Percentiles rank a stretch among this genome's conserved stretches.
phyloP scores from a whole-genome alignment of 139 green algal species.

The Pleodorina starrii region DNA sequence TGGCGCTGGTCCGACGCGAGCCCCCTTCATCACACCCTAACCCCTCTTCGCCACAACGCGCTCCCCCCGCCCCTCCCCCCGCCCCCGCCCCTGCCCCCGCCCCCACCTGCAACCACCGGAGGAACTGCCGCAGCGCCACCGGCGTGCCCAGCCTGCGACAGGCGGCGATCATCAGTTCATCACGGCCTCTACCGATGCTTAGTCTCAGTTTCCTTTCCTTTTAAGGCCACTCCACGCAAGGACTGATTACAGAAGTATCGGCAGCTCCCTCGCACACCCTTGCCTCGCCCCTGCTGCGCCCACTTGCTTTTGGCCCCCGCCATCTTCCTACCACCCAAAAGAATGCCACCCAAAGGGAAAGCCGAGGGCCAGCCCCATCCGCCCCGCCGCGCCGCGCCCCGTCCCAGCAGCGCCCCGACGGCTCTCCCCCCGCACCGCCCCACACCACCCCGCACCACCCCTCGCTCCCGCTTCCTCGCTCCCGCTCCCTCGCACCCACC shows the following conservation, averaged over 20 bases:
- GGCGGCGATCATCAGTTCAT: no score
- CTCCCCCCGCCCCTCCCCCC: not conserved
- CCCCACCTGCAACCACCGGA: slow-evolving; percentile 73
- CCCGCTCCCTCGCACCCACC: slow-evolving; percentile 49
- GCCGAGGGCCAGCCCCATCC: not conserved
- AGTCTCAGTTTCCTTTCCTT: no score
- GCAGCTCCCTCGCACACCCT: not conserved
- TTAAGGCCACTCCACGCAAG: no score
- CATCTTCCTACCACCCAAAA: no score
- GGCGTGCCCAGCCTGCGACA: slow-evolving; percentile 74
- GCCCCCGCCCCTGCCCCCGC: not conserved
- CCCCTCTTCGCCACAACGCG: not conserved
- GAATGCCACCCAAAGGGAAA: not conserved
- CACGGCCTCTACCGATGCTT: no score
- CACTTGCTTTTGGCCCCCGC: no score
- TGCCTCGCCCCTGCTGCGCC: not conserved
- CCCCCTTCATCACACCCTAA: no score
- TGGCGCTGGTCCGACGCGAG: no score
- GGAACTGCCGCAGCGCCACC: slow-evolving; percentile 79
- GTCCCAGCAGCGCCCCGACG: no score
- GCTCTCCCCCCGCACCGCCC: not conserved
- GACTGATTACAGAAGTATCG: no score
- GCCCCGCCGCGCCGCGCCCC: no score
- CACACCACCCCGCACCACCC: not conserved
- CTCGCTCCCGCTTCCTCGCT: not conserved